These are phyloP conservation scores for Patellifolia procumbens DNA, from an alignment of 179 eudicot genomes.

Conservation along the genomic window DNA sequence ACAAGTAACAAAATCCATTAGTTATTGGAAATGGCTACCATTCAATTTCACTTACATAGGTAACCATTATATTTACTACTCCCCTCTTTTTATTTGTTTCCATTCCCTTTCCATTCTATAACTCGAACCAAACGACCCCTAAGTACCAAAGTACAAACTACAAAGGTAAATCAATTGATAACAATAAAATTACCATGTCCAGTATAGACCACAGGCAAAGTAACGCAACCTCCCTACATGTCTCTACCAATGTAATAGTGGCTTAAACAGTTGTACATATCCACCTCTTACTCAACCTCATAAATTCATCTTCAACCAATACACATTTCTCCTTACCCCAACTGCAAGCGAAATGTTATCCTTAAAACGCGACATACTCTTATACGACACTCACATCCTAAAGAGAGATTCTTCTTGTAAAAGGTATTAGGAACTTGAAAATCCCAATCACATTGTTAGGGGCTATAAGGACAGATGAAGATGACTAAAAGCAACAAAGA, in stretches of 20 bases:
- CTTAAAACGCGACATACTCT: not conserved
- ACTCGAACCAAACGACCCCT: too few species aligned
- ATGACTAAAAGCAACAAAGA: not conserved
- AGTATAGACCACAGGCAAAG: not conserved
- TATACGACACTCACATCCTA: not conserved
- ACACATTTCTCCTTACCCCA: not conserved
- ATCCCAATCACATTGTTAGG: not conserved
- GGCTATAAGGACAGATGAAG: not conserved
- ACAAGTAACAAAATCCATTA: too few species aligned
- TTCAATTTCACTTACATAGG: too few species aligned
- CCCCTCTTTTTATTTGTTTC: too few species aligned
- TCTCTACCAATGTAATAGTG: not conserved
- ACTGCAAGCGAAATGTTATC: not conserved
- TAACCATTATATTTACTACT: too few species aligned
- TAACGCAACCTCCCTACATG: not conserved
- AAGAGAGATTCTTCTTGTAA: not conserved
- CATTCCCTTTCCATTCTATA: too few species aligned
- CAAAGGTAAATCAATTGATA: not conserved
- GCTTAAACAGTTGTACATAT: not conserved
- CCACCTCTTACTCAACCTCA: not conserved
- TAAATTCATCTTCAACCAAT: not conserved
- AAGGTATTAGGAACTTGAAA: too few species aligned
- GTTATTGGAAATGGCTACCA: too few species aligned
- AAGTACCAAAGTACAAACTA: not conserved
- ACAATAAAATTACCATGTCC: not conserved